Base-by-base conservation (phyloP, 495 filamentous ascomycete genomes). In the Trichoderma asperelloides region DNA sequence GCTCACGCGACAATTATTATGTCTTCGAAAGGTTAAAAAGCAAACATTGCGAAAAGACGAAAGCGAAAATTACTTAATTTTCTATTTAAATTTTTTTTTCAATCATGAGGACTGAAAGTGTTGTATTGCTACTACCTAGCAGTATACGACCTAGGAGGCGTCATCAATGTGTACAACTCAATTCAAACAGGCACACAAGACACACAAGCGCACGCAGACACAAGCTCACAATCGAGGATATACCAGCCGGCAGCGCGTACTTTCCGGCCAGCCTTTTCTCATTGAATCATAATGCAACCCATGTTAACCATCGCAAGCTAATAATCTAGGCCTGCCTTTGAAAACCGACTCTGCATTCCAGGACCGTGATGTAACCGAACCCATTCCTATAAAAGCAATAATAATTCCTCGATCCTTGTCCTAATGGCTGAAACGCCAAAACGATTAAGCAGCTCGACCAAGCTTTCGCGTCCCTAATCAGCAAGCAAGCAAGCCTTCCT, bases 361-460 rank as follows among this genome's bases (percentile, higher is more conserved):
- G 55, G 55, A 60, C 55, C 55, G 23, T 30, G 9, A 60, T 60
- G 27, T 28, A 13, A 60, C 55, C 55, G 55, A 60, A 60, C 55
- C 55, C 55, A 60, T 60, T 30, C 55, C 55, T 60, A 28, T 28
- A 60, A 60, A 60, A 28, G 55, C 55, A 27, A 60, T 28, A 60
- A 60, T 16, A 60, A 60, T 28, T 51, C 55, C 55, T 60, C 55
- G 25, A 30, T 60, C 55, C 55, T 60, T 30, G 55, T 18, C 55
- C 55, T 60, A 28, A 21, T 60, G 55, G 55, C 55, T 60, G 55
- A 60, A 55, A 60, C 55, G 55, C 55, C 55, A 60, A 60, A 60
- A 60, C 25, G 55, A 60, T 60, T 18, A 60, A 60, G 55, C 55
- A 60, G 55, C 55, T 60, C 55, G 55, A 60, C 55, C 23, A 60